Conservation (phyloP, 202 grass and related monocot species). For the Carex arenaria region DNA sequence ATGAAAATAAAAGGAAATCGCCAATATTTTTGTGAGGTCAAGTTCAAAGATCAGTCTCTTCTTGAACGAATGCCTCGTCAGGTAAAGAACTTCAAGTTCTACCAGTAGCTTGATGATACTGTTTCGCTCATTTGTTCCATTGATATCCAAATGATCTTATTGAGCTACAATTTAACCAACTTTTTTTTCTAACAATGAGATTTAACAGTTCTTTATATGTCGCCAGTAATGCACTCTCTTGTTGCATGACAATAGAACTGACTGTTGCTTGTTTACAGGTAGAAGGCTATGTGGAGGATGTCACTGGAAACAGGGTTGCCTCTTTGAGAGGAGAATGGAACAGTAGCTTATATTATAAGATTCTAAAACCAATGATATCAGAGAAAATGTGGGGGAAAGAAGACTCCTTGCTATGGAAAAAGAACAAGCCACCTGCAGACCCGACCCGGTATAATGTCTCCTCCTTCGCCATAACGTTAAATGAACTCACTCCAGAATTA, state of each 20-base stretch:
- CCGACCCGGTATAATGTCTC: conserved; percentile 87
- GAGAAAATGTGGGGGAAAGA: conserved; percentile 41
- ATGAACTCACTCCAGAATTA: conserved; percentile 70
- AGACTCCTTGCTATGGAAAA: conserved; percentile 69
- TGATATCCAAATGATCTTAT: not conserved
- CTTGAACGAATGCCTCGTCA: conserved; percentile 83
- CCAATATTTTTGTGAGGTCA: conserved; percentile 73
- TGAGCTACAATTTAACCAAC: not conserved
- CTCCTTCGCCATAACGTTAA: conserved; percentile 78
- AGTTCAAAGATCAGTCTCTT: conserved; percentile 94
- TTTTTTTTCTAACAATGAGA: not conserved
- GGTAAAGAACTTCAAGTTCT: conserved; percentile 40
- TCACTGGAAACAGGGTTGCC: conserved; percentile 45
- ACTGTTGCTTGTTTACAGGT: conserved; percentile 37
- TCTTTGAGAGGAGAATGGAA: conserved; percentile 88
- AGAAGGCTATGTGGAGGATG: conserved; percentile 76
- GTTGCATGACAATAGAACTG: not conserved
- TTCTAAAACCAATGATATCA: conserved; percentile 41
- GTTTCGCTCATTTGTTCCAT: not conserved
- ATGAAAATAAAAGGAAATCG: conserved; percentile 83
- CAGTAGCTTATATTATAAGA: conserved; percentile 60
- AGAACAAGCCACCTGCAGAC: conserved; percentile 70
- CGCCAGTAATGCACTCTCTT: not conserved
- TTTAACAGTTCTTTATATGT: conserved; percentile 18
- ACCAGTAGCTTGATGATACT: not conserved